Evolutionary conservation across 108 stramenopile species (phyloP), one percentile per base, ranked within the genome.

Genomic region (Cyclotella cryptica): DNA sequence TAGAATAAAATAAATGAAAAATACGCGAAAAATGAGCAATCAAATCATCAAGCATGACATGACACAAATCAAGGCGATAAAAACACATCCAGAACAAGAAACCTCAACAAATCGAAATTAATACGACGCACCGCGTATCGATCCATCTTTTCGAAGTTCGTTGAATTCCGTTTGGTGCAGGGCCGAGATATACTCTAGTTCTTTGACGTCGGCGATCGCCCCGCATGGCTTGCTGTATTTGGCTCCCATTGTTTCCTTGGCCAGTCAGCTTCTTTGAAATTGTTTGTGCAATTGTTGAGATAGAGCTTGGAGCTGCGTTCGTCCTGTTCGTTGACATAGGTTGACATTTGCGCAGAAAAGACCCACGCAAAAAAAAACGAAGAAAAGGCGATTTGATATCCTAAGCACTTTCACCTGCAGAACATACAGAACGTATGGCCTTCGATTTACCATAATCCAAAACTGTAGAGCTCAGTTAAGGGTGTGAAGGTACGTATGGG

Each of bases 151-250:
- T 49, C 80, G 62, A 70, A 81, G 39, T 24, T 77, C 71, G 27
- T 42, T 24, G n/a, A 19, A 49, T 51, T 76, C 71, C 24, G 80
- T 84, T 35, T 84, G 79, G 22, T 83, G 84, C 21, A 90, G 57
- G 12, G 86, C 88, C 8, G 71, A 76, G 35, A 90, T 85, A 57
- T 90, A 90, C 55, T 90, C 87, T 10, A 90, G 76, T 68, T 90
- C 89, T 49, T 85, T 88, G 12, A 85, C 75, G 78, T 88, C 89
- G 11, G 84, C 84, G 11, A 46, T 53, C 10, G 87, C 87, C 14
- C 88, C 88, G 17, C 81, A 73, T 28, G 83, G 84, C 15, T 24
- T 77, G 59, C 51, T 61, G 8, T 72, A 65, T n/a, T 62, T 54
- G 41, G 64, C 24, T 26, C 72, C 65, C 80, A 81, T 81, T 35